Evolutionary conservation across 2,329 filamentous ascomycete species (phyloP).

Genomic region (Aureobasidium mangrovei): DNA sequence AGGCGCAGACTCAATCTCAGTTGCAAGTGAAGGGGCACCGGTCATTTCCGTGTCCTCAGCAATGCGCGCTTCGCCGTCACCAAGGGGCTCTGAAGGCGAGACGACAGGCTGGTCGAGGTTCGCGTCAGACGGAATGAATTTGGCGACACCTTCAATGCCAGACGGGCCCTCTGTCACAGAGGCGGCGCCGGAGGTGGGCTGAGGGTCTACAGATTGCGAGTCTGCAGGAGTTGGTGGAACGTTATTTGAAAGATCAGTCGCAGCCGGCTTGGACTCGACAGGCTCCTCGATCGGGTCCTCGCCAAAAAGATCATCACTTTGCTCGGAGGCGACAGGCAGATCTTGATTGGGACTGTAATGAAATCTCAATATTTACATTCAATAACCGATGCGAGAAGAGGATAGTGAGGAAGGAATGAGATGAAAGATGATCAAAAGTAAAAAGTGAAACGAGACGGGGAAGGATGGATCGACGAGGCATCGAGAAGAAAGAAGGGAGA

Average conservation of each 20-base stretch:
- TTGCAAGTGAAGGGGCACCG: conserved; percentile 13
- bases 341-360: conserved; percentile 12
- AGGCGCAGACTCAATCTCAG: conserved; percentile 14
- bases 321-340: conserved; percentile 12
- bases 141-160: conserved; percentile 36
- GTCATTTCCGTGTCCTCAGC: conserved; percentile 11
- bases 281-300: conserved; percentile 20
- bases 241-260: conserved; percentile 10
- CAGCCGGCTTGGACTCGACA: conserved; percentile 2
- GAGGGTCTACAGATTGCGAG: conserved; percentile 13
- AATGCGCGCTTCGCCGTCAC: conserved; percentile 22
- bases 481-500: conserved; percentile 27
- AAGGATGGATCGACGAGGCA: conserved; percentile 13
- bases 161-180: conserved; percentile 34
- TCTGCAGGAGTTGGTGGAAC: neutral
- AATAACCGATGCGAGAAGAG: neutral
- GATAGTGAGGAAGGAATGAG: conserved; percentile 13
- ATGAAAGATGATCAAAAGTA: neutral
- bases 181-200: conserved; percentile 18
- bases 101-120: conserved; percentile 34
- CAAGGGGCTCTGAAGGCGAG: conserved; percentile 33
- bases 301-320: conserved; percentile 29
- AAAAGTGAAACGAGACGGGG: neutral
- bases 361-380: conserved; percentile 15
- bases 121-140: conserved; percentile 35